Percentiles rank a stretch among this genome's conserved stretches.
Evolutionary conservation across 169 alveolate species (phyloP).

Genomic region (Pseudocohnilembus persalinus): DNA sequence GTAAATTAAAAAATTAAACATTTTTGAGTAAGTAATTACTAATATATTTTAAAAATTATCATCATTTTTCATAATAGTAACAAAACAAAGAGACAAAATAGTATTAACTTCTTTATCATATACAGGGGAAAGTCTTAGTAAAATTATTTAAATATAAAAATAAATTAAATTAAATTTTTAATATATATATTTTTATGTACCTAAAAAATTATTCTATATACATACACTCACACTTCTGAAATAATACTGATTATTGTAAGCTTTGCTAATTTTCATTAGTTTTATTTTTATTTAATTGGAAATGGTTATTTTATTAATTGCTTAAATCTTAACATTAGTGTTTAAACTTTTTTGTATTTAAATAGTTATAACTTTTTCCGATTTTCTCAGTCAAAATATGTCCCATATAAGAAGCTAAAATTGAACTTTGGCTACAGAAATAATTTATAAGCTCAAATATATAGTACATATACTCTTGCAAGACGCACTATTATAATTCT

Average conservation of each 20-base stretch:
- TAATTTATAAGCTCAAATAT: background rate
- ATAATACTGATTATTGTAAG: background rate
- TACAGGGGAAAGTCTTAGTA: background rate
- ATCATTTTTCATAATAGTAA: background rate
- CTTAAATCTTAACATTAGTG: background rate
- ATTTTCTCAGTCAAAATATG: too few relatives aligned
- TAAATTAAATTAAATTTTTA: too few relatives aligned
- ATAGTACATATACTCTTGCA: background rate
- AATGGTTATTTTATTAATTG: too few relatives aligned
- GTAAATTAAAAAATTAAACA: background rate
- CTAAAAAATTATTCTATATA: background rate
- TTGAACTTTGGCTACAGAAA: background rate
- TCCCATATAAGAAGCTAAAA: background rate
- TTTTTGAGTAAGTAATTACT: conserved; percentile 2
- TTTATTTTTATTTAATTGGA: too few relatives aligned
- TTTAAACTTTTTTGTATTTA: background rate
- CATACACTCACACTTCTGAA: background rate
- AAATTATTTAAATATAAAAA: too few relatives aligned
- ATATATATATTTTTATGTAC: background rate
- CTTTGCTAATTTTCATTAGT: too few relatives aligned
- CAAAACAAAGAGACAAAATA: background rate
- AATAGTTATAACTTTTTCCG: too few relatives aligned
- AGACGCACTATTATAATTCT: too few relatives aligned
- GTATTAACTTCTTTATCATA: background rate
- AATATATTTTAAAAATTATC: background rate